Conservation (phyloP, 2,329 filamentous ascomycete species). For the Coleophoma crateriformis region DNA sequence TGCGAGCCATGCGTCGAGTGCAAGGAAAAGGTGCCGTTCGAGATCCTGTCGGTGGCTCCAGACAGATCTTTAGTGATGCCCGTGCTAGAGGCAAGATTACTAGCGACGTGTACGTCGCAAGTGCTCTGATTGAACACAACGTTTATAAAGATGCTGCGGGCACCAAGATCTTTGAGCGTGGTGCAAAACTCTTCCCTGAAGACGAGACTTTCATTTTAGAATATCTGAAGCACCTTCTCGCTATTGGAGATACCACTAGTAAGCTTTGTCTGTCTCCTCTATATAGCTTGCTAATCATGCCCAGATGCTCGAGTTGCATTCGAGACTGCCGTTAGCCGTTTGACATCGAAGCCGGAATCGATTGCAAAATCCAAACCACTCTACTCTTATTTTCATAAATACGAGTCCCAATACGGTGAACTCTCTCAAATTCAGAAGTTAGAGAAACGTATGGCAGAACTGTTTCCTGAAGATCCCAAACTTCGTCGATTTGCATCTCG, state of each 20-base stretch:
- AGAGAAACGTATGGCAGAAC: slow-evolving; percentile 85
- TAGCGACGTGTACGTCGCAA: slow-evolving; percentile 91
- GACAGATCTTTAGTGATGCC: slow-evolving; percentile 85
- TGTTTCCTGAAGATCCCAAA: slow-evolving; percentile 85
- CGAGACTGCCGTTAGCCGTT: slow-evolving; percentile 82
- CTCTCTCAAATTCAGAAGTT: slow-evolving; percentile 84
- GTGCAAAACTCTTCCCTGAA: slow-evolving; percentile 86
- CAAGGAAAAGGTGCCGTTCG: slow-evolving; percentile 69
- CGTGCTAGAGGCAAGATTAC: slow-evolving; percentile 81
- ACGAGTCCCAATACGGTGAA: slow-evolving; percentile 92
- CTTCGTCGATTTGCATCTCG: slow-evolving; percentile 71
- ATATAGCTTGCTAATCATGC: slow-evolving; percentile 10
- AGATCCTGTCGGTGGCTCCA: slow-evolving; percentile 52
- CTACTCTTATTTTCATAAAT: slow-evolving; percentile 89
- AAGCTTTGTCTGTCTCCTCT: slow-evolving; percentile 33
- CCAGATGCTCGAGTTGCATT: slow-evolving; percentile 91
- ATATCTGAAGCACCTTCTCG: slow-evolving; percentile 91
- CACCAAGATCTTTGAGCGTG: slow-evolving; percentile 92
- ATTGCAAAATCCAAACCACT: slow-evolving; percentile 74
- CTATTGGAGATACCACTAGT: slow-evolving; percentile 91
- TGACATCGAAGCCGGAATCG: slow-evolving; percentile 72
- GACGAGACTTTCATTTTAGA: slow-evolving; percentile 92
- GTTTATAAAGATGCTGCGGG: slow-evolving; percentile 93
- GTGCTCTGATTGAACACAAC: slow-evolving; percentile 87
- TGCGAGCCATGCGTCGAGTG: slow-evolving; percentile 88